These are phyloP conservation scores for Luzula sylvatica DNA, from an alignment of 176 grass and related monocot genomes.

Conservation along the genomic window DNA sequence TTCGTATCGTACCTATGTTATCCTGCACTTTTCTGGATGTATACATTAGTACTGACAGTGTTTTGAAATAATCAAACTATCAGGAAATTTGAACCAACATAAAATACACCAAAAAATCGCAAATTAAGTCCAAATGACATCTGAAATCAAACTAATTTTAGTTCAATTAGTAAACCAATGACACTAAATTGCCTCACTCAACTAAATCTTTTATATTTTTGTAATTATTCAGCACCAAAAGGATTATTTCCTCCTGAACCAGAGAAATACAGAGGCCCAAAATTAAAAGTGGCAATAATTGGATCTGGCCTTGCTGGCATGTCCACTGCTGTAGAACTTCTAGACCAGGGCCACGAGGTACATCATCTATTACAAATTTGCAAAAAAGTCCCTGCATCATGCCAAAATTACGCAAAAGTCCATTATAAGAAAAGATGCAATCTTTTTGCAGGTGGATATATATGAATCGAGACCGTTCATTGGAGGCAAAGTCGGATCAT, in stretches of 20 bases:
- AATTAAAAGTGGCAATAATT: conserved; percentile 94
- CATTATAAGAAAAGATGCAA: background rate
- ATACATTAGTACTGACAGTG: too few relatives aligned
- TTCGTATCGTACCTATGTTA: too few relatives aligned
- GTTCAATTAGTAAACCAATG: too few relatives aligned
- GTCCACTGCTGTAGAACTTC: conserved; percentile 92
- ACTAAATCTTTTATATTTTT: background rate
- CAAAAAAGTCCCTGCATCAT: too few relatives aligned
- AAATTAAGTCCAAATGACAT: too few relatives aligned
- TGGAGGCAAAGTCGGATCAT: conserved; percentile 90
- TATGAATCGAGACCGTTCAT: conserved; percentile 77
- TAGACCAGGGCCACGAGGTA: conserved; percentile 97
- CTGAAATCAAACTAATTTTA: too few relatives aligned
- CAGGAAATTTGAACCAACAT: too few relatives aligned
- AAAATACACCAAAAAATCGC: too few relatives aligned
- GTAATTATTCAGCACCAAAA: conserved; percentile 56
- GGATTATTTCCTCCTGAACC: conserved; percentile 83
- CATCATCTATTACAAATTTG: background rate
- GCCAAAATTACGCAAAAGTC: too few relatives aligned
- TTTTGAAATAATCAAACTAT: too few relatives aligned
- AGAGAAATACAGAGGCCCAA: conserved; percentile 64
- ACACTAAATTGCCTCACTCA: too few relatives aligned
- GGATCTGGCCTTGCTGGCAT: conserved; percentile 77
- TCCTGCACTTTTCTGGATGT: too few relatives aligned
- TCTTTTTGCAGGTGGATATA: conserved; percentile 72